phyloP scores from a whole-genome alignment of 768 basidiomycete species.

The Amanita phalloides region DNA sequence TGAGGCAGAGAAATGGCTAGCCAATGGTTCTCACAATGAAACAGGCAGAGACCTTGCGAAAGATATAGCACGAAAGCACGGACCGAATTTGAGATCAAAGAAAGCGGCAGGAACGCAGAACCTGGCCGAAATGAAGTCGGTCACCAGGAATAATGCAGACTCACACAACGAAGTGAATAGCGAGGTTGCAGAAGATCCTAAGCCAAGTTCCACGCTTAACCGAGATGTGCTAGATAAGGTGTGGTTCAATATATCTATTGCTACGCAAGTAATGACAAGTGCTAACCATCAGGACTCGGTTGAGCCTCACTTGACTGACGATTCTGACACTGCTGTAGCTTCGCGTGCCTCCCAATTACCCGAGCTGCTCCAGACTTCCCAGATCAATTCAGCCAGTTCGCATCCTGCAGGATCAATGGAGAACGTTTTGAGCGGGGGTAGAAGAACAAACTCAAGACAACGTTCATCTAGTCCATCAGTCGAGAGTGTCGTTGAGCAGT shows the following conservation, averaged over 20 bases:
- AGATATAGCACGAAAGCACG: not conserved
- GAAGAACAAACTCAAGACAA: not conserved
- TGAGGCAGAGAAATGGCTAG: not conserved
- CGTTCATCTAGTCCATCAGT: not conserved
- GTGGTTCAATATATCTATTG: not conserved
- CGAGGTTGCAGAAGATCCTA: not conserved
- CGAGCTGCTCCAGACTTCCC: not conserved
- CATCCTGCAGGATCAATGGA: too few relatives aligned
- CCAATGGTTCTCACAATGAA: not conserved
- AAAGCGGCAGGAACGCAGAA: not conserved
- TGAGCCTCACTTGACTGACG: not conserved
- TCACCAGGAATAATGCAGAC: not conserved
- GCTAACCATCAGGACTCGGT: not conserved
- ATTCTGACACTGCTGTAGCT: not conserved
- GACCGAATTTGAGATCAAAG: not conserved
- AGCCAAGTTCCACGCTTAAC: too few relatives aligned
- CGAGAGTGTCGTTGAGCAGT: not conserved
- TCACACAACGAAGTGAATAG: not conserved
- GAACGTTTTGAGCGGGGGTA: not conserved
- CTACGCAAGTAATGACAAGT: not conserved
- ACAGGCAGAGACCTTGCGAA: not conserved
- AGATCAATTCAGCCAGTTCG: too few relatives aligned
- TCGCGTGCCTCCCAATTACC: not conserved
- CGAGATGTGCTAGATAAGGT: not conserved
- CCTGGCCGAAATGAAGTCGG: not conserved